Conservation (phyloP, 805 yeast genomes). For the Wickerhamomyces chaumierensis region DNA sequence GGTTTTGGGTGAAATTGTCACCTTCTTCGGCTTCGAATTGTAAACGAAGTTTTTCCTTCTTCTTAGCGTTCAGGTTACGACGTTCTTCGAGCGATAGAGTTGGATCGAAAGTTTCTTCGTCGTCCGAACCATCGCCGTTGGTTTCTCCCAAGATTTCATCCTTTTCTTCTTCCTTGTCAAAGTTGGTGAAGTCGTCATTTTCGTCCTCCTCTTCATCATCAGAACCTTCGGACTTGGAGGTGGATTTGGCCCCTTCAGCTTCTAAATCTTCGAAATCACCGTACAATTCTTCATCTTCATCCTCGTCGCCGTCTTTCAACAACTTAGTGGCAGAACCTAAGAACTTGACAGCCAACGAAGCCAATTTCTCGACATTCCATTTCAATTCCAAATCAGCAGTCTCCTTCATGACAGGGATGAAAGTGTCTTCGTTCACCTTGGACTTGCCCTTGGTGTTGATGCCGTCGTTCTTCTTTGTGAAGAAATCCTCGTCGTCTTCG, state of each 20-base stretch:
- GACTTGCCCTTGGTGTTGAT: conserved; percentile 5
- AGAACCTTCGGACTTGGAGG: conserved; percentile 22
- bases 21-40: conserved; percentile 83
- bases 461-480: conserved; percentile 37
- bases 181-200: conserved; percentile 41
- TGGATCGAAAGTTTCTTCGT: conserved; percentile 22
- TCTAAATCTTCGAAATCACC: conserved; percentile 50
- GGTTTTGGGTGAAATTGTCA: conserved; percentile 53
- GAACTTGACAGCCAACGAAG: conserved; percentile 33
- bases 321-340: conserved; percentile 40
- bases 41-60: conserved; percentile 76
- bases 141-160: conserved; percentile 17
- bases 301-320: conserved; percentile 23
- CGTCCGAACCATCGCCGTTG: conserved; percentile 23
- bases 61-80: conserved; percentile 73
- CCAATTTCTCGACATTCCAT: conserved; percentile 34
- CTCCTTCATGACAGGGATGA: conserved; percentile 25
- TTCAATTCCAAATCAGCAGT: conserved; percentile 33
- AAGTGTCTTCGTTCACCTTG: conserved; percentile 22
- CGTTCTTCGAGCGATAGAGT: conserved; percentile 54
- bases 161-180: conserved; percentile 29
- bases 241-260: conserved; percentile 18
- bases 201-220: conserved; percentile 13
- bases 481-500: conserved; percentile 37
- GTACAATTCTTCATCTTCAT: conserved; percentile 37